Evolutionary conservation across 345 rosid species (phyloP).

Genomic region (Citrus hindsii): DNA sequence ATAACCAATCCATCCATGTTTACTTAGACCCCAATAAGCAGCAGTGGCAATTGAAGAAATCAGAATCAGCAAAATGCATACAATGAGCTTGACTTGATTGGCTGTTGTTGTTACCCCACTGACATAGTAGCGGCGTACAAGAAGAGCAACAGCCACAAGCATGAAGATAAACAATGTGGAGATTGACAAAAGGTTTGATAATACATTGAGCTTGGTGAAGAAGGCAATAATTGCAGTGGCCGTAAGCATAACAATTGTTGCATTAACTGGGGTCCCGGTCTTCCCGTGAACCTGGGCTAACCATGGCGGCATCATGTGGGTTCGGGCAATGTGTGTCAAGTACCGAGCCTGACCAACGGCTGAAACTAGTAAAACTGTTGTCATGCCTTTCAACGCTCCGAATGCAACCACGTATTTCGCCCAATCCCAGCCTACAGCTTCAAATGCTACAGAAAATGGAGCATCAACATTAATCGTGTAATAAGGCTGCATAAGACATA

Average conservation of each 20-base stretch:
- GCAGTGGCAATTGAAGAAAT: slow-evolving; percentile 46
- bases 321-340: slow-evolving; percentile 80
- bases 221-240: slow-evolving; percentile 66
- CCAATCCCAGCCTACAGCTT: slow-evolving; percentile 64
- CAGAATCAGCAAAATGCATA: slow-evolving; percentile 41
- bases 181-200: slow-evolving; percentile 64
- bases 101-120: slow-evolving; percentile 40
- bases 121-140: slow-evolving; percentile 73
- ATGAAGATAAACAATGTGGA: slow-evolving; percentile 81
- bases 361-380: slow-evolving; percentile 66
- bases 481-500: slow-evolving; percentile 68
- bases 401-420: slow-evolving; percentile 80
- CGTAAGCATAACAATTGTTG: slow-evolving; percentile 54
- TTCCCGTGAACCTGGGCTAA: slow-evolving; percentile 53
- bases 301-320: slow-evolving; percentile 95
- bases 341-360: slow-evolving; percentile 84
- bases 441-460: slow-evolving; percentile 71
- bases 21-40: slow-evolving; percentile 45
- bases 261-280: slow-evolving; percentile 78
- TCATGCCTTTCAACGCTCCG: slow-evolving; percentile 86
- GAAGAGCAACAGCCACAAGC: slow-evolving; percentile 69
- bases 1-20: slow-evolving; percentile 55
- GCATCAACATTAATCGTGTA: slow-evolving; percentile 46
- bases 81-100: slow-evolving; percentile 42
- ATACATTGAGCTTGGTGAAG: slow-evolving; percentile 57